Conservation (phyloP, 495 filamentous ascomycete genomes). For the Hapsidospora chrysogenum region DNA sequence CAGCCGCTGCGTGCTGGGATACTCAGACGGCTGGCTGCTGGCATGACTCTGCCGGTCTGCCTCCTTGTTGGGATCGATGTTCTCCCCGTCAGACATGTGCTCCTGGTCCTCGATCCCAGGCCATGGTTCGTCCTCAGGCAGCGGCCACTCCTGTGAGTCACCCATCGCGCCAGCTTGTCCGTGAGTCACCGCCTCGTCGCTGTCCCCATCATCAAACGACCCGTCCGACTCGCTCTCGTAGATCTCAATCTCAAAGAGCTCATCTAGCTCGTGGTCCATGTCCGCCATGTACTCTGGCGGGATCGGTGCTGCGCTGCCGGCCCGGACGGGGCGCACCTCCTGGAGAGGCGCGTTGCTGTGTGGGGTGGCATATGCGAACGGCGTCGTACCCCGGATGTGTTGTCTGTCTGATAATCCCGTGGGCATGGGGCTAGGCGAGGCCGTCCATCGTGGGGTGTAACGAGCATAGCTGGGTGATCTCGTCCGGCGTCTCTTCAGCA, state of each 20-base stretch:
- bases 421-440: constrained; percentile 18
- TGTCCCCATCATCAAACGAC: constrained; percentile 17
- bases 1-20: constrained; percentile 17
- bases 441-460: constrained; percentile 30
- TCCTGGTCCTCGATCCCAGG: constrained; percentile 21
- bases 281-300: constrained; percentile 3
- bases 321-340: constrained; percentile 6
- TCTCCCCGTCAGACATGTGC: constrained; percentile 20
- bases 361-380: constrained; percentile 36
- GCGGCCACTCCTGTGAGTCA: constrained; percentile 1
- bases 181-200: constrained; percentile 12
- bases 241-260: constrained; percentile 9
- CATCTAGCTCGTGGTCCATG: constrained; percentile 9
- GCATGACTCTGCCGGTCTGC: constrained; percentile 13
- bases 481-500: constrained; percentile 17
- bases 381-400: constrained; percentile 22
- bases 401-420: constrained; percentile 9
- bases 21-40: constrained; percentile 21
- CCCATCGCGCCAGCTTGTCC: neutral
- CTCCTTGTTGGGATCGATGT: constrained; percentile 15
- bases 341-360: constrained; percentile 28
- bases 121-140: constrained; percentile 26
- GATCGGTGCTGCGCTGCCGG: neutral
- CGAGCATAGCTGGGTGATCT: constrained; percentile 26
- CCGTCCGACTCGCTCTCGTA: constrained; percentile 13